A percentile compares a stretch with the other conserved stretches of the same genome.
Evolutionary conservation across 768 basidiomycete species (phyloP).

Genomic region (Lactifluus pinguis): DNA sequence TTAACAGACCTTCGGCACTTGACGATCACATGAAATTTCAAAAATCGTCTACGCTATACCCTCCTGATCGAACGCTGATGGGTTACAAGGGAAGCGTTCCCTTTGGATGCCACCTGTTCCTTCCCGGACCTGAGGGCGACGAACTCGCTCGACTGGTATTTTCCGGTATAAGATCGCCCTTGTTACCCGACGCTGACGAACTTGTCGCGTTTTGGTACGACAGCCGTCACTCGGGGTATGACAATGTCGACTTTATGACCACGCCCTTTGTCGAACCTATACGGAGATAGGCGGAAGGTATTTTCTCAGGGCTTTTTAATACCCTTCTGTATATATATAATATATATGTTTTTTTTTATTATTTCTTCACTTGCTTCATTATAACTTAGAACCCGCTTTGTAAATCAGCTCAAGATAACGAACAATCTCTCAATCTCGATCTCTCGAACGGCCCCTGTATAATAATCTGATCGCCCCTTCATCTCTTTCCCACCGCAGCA

Average conservation of each 20-base stretch:
- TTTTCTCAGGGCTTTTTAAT: not conserved
- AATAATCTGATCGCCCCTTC: not conserved
- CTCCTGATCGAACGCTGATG: not conserved
- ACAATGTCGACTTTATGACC: constrained; percentile 6
- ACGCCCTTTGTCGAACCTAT: constrained; percentile 7
- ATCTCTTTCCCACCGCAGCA: not conserved
- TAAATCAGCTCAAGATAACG: no score
- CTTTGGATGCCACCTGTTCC: constrained; percentile 16
- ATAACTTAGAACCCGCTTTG: no score
- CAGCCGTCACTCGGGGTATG: constrained; percentile 11
- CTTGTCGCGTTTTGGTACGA: constrained; percentile 20
- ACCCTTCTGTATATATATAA: no score
- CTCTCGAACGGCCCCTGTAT: not conserved
- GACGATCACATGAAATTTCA: constrained; percentile 1
- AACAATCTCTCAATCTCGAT: not conserved
- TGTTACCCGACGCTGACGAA: constrained; percentile 16
- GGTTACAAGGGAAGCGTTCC: not conserved
- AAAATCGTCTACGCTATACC: constrained; percentile 10
- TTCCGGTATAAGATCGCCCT: constrained; percentile 12
- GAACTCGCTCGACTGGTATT: constrained; percentile 16
- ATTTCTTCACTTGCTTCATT: not conserved
- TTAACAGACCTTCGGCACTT: constrained; percentile 12
- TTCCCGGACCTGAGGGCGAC: constrained; percentile 5
- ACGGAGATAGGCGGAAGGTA: not conserved
- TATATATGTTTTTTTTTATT: not conserved